Evolutionary conservation across 2,329 filamentous ascomycete genomes (phyloP), one percentile per base, ranked within the genome.

Genomic region (Juglanconis oblonga): DNA sequence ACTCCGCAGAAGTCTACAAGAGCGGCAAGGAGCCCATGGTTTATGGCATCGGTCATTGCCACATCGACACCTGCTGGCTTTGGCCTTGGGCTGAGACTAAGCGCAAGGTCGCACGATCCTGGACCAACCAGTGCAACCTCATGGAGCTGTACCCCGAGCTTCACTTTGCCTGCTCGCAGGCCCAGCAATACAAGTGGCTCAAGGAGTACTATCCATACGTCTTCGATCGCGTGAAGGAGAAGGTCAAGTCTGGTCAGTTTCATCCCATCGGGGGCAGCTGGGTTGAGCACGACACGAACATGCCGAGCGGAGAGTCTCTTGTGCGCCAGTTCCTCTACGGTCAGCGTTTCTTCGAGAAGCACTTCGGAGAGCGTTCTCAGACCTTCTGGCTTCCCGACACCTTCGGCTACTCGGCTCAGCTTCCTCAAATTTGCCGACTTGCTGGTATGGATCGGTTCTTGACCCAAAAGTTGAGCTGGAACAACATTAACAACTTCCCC

Each of bases 341-440:
- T 3, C 95, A 99, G 72, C 84, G 95, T 45, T 96, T 94, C 77
- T 99, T 97, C 67, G 90, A 99, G 74, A 91, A 89, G 73, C 87
- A 91, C 66, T 99, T 99, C 72, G 95, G 95, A 48, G 84, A 90
- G 69, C 87, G 95, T 64, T 94, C 88, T 74, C 86, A 85, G 66
- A 98, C 95, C 0, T 99, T 99, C 76, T 99, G 95, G 95, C 83
- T 99, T 6, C 95, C 95, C 1, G 95, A 99, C 73, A 99, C 95
- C 0, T 99, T 99, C 76, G 95, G 95, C 13, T 99, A 99, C 76
- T 97, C 93, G 0, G 90, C 89, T 53, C 95, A 99, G 74, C 83
- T 99, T 47, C 95, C 95, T 11, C 95, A 99, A 71, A 80, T 99
- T 47, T 98, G 92, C 72, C 89, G 94, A 3, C 79, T 97, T 33